These are phyloP conservation scores for Begonia fuchsioides DNA, from an alignment of 306 rosid species.

Conservation along the genomic window DNA sequence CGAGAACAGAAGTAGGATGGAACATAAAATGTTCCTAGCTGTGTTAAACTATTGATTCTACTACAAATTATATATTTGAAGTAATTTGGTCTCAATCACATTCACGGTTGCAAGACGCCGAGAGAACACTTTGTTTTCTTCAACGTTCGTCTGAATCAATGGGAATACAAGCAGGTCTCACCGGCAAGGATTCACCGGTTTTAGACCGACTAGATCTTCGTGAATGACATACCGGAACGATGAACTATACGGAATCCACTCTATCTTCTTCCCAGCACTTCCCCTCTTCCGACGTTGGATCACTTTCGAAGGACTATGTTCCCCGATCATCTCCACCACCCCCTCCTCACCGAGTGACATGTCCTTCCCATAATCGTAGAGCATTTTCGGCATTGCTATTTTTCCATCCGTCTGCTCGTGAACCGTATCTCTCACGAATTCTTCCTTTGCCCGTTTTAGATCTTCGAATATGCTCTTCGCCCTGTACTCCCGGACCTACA, in stretches of 20 bases:
- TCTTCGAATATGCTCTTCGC: constrained; percentile 19
- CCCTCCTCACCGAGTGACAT: constrained; percentile 13
- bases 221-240: constrained; percentile 21
- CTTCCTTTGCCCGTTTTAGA: constrained; percentile 17
- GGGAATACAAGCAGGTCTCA: no score
- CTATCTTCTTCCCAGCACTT: constrained; percentile 10
- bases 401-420: constrained; percentile 9
- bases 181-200: no score
- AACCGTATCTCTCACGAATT: constrained; percentile 15
- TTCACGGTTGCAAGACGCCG: no score
- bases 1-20: no score
- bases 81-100: no score
- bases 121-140: no score
- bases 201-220: not conserved
- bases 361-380: constrained; percentile 17
- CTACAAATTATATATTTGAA: no score
- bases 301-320: constrained; percentile 7
- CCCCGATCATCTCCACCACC: constrained; percentile 15
- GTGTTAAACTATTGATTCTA: no score
- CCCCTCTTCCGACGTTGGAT: constrained; percentile 5
- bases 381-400: constrained; percentile 20
- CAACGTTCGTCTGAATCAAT: no score
- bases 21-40: no score
- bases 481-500: constrained; percentile 21
- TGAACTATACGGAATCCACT: constrained; percentile 18